phyloP scores from a whole-genome alignment of 768 basidiomycete genomes.

The Mycena belliarum region DNA sequence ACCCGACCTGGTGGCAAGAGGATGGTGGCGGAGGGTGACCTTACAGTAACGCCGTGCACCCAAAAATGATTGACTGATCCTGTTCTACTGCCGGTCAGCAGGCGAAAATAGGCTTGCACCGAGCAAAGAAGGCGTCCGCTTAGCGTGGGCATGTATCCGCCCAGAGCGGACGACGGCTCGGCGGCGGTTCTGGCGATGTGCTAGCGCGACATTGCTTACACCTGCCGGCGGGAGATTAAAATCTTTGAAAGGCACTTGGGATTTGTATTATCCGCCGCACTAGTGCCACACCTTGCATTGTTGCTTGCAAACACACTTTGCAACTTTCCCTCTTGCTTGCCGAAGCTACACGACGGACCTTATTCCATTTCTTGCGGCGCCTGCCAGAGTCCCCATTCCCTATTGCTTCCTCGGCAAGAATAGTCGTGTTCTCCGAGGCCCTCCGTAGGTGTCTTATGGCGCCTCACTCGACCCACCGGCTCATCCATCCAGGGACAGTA shows the following conservation, averaged over 20 bases:
- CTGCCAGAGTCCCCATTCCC: constrained; percentile 1
- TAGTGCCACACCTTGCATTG: constrained; percentile 4
- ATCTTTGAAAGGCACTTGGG: constrained; percentile 9
- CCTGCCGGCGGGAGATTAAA: constrained; percentile 14
- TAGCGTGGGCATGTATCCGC: constrained; percentile 12
- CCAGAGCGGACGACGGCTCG: constrained; percentile 9
- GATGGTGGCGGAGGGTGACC: background rate
- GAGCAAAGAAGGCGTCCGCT: constrained; percentile 1
- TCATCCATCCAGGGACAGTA: background rate
- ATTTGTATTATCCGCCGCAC: background rate
- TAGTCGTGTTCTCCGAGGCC: constrained; percentile 16
- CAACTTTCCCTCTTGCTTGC: constrained; percentile 11
- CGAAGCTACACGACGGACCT: constrained; percentile 5
- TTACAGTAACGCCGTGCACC: constrained; percentile 9
- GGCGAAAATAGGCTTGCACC: constrained; percentile 11
- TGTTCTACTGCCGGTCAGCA: constrained; percentile 1
- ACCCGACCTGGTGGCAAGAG: background rate
- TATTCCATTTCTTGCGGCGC: constrained; percentile 5
- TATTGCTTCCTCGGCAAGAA: constrained; percentile 4
- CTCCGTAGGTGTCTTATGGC: background rate
- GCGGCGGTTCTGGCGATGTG: constrained; percentile 11
- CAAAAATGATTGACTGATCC: constrained; percentile 14
- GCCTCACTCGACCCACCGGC: background rate
- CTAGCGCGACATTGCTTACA: constrained; percentile 11
- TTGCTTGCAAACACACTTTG: constrained; percentile 6